Conservation (phyloP, 352 stramenopile genomes). For the Hyaloperonospora arabidopsidis region DNA sequence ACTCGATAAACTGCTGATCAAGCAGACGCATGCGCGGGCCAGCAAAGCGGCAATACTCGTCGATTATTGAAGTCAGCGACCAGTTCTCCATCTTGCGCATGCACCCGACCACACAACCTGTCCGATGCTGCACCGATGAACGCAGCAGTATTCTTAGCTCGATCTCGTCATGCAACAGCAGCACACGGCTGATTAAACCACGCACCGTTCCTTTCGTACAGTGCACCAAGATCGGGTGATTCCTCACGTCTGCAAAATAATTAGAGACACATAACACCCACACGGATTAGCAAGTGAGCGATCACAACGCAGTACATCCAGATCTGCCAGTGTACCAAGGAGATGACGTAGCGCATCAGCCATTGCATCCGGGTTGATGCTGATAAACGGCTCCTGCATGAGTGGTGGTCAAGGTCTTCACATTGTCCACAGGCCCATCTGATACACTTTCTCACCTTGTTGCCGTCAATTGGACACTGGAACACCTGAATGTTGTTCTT, state of each 20-base stretch:
- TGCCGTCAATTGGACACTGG: slow-evolving; percentile 81
- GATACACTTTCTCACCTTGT: slow-evolving; percentile 38
- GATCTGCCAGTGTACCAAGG: slow-evolving; percentile 33
- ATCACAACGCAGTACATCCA: neutral
- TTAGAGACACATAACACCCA: neutral
- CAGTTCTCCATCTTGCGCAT: slow-evolving; percentile 85
- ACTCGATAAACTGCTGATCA: slow-evolving; percentile 88
- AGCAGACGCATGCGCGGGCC: slow-evolving; percentile 76
- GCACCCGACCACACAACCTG: slow-evolving; percentile 79
- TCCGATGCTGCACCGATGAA: slow-evolving; percentile 47
- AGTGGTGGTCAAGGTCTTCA: neutral
- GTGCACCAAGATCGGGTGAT: slow-evolving; percentile 83
- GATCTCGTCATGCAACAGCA: neutral
- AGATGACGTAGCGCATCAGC: slow-evolving; percentile 66
- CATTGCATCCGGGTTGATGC: slow-evolving; percentile 80
- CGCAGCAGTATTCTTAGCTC: neutral
- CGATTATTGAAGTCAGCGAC: slow-evolving; percentile 81
- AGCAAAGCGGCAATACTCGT: slow-evolving; percentile 84
- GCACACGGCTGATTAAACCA: neutral
- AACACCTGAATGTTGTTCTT: slow-evolving; percentile 75
- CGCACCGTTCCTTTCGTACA: slow-evolving; percentile 84
- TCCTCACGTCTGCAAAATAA: slow-evolving; percentile 51
- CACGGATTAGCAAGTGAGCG: slow-evolving; percentile 3
- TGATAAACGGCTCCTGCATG: slow-evolving; percentile 81
- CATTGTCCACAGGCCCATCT: too few species aligned